phyloP scores from a whole-genome alignment of 495 filamentous ascomycete species.

The Penicillium paxilli region DNA sequence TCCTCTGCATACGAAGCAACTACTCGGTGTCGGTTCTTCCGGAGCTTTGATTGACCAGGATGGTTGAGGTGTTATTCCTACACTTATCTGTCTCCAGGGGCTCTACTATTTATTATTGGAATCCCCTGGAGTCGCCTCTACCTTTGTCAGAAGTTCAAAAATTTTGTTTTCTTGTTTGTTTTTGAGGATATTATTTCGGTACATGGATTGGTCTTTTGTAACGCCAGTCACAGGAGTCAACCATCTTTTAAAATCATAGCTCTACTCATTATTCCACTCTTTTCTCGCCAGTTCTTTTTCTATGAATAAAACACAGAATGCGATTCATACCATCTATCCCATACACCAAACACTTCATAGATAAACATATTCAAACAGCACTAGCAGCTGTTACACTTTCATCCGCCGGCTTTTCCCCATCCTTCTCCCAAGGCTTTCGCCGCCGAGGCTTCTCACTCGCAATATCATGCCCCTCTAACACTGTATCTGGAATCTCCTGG shows the following conservation, averaged over 20 bases:
- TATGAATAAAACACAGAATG: background rate
- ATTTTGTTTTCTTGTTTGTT: background rate
- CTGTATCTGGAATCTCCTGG: constrained; percentile 80
- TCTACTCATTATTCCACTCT: background rate
- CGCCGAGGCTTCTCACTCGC: constrained; percentile 54
- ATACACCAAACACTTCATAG: background rate
- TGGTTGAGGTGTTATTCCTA: constrained; percentile 9
- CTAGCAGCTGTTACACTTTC: constrained; percentile 11
- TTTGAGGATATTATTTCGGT: constrained; percentile 4
- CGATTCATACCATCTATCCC: background rate
- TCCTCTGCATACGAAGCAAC: constrained; percentile 16
- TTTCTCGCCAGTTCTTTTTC: background rate
- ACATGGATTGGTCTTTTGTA: background rate
- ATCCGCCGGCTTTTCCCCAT: constrained; percentile 12
- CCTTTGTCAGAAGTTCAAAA: background rate
- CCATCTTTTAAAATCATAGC: constrained; percentile 3
- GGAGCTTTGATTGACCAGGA: constrained; percentile 23
- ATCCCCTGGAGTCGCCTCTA: background rate
- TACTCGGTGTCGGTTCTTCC: constrained; percentile 20
- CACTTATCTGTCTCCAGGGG: constrained; percentile 10
- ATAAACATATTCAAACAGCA: background rate
- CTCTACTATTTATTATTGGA: constrained; percentile 9
- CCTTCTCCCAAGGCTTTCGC: constrained; percentile 81
- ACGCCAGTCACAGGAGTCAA: constrained; percentile 4
- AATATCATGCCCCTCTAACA: constrained; percentile 63